Conservation (phyloP, 1,284 basidiomycete species). For the Apiotrichum gamsii region DNA sequence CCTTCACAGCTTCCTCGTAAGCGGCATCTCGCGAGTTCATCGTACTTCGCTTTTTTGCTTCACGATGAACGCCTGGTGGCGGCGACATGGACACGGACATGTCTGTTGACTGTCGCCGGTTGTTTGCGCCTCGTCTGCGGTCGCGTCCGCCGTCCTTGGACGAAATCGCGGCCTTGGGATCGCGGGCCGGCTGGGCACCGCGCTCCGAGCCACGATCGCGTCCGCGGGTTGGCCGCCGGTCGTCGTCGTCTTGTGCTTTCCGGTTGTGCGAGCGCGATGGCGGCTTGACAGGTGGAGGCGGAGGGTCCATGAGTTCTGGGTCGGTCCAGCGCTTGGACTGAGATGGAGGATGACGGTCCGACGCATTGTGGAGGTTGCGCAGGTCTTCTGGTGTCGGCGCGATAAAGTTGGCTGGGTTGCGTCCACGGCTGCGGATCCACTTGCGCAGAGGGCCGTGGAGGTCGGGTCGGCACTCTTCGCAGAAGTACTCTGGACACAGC, state of each 20-base stretch:
- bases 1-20: constrained; percentile 72
- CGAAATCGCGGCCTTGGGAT: background rate
- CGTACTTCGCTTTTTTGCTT: constrained; percentile 76
- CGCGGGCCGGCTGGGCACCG: background rate
- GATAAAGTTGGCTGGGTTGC: constrained; percentile 34
- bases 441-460: constrained; percentile 70
- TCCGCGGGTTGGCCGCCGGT: background rate
- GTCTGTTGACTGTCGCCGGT: constrained; percentile 16
- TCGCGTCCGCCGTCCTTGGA: constrained; percentile 11
- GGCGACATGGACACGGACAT: constrained; percentile 13
- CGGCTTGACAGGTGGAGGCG: constrained; percentile 19
- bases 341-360: constrained; percentile 39
- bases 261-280: constrained; percentile 30
- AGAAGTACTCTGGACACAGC: constrained; percentile 59
- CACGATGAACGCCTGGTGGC: constrained; percentile 4
- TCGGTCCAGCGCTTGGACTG: constrained; percentile 46
- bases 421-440: constrained; percentile 49
- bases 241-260: constrained; percentile 11
- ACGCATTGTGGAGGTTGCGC: constrained; percentile 24
- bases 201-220: background rate
- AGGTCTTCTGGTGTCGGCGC: constrained; percentile 41
- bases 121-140: constrained; percentile 1
- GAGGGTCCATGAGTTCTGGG: constrained; percentile 10
- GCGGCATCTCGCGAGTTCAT: constrained; percentile 96
- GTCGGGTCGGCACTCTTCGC: constrained; percentile 88